These are phyloP conservation scores for Arabidopsis lyrata DNA, from an alignment of 441 rosid genomes.

Conservation along the genomic window DNA sequence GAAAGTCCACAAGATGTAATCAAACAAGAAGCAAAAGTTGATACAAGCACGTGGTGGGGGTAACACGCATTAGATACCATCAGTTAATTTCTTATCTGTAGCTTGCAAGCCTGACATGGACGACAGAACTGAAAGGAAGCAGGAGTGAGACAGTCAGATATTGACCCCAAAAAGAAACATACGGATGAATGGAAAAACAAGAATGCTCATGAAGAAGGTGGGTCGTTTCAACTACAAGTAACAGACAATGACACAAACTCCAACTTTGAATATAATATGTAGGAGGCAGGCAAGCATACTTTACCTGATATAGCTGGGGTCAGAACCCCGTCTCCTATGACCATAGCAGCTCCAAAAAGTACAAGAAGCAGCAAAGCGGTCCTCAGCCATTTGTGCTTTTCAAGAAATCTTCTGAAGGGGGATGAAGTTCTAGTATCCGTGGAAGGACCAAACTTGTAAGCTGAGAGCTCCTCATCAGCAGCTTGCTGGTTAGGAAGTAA, in stretches of 20 bases:
- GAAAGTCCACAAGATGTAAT: slow-evolving; percentile 23
- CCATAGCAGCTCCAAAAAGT: slow-evolving; percentile 84
- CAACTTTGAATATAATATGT: slow-evolving; percentile 14
- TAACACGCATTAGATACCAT: slow-evolving; percentile 52
- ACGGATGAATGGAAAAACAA: slow-evolving; percentile 12
- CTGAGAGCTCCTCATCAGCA: slow-evolving; percentile 92
- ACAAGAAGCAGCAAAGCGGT: slow-evolving; percentile 78
- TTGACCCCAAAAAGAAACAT: neutral
- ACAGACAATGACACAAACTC: slow-evolving; percentile 4
- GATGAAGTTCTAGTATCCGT: slow-evolving; percentile 49
- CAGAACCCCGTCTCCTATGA: slow-evolving; percentile 85
- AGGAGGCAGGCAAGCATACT: neutral
- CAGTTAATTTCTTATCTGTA: slow-evolving; percentile 53
- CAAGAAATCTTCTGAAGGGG: slow-evolving; percentile 68
- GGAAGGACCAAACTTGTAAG: slow-evolving; percentile 74
- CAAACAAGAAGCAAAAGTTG: neutral
- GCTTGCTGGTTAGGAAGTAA: slow-evolving; percentile 96
- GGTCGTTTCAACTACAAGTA: slow-evolving; percentile 22
- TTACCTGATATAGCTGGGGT: slow-evolving; percentile 91
- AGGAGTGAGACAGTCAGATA: slow-evolving; percentile 12
- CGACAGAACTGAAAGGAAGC: slow-evolving; percentile 78
- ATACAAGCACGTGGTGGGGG: slow-evolving; percentile 32
- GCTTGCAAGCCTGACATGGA: slow-evolving; percentile 80
- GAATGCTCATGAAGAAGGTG: slow-evolving; percentile 9
- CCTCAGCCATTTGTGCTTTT: slow-evolving; percentile 75